Evolutionary conservation across 169 alveolate genomes (phyloP).

Genomic region (Neospora caninum): DNA sequence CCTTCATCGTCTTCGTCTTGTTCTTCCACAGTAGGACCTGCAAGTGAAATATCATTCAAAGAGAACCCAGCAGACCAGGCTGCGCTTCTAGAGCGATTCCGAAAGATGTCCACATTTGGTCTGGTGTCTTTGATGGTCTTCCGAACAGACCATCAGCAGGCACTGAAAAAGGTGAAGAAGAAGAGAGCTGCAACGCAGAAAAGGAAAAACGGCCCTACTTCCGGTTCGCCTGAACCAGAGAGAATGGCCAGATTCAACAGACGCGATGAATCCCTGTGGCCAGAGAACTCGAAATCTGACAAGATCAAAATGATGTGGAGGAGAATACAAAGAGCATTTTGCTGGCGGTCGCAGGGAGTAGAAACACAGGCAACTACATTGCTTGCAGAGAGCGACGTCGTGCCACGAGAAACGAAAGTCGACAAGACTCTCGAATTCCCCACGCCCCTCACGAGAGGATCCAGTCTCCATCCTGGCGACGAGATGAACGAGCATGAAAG

Average conservation of each 20-base stretch:
- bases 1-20: background rate
- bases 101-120: constrained; percentile 34
- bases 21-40: background rate
- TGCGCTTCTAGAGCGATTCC: constrained; percentile 25
- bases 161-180: background rate
- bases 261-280: background rate
- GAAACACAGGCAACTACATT: background rate
- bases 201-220: background rate
- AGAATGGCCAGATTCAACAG: no score
- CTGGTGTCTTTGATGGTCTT: constrained; percentile 53
- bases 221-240: background rate
- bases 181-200: background rate
- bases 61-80: constrained; percentile 37
- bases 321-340: no score
- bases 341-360: background rate
- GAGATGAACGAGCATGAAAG: background rate
- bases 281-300: background rate
- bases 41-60: constrained; percentile 1
- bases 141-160: constrained; percentile 28
- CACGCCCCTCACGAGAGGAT: background rate
- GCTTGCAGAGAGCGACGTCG: background rate
- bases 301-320: background rate
- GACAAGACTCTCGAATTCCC: background rate
- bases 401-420: background rate
- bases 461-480: background rate